Evolutionary conservation across 208 protist species (phyloP).

Genomic region (Plasmodiophora brassicae): DNA sequence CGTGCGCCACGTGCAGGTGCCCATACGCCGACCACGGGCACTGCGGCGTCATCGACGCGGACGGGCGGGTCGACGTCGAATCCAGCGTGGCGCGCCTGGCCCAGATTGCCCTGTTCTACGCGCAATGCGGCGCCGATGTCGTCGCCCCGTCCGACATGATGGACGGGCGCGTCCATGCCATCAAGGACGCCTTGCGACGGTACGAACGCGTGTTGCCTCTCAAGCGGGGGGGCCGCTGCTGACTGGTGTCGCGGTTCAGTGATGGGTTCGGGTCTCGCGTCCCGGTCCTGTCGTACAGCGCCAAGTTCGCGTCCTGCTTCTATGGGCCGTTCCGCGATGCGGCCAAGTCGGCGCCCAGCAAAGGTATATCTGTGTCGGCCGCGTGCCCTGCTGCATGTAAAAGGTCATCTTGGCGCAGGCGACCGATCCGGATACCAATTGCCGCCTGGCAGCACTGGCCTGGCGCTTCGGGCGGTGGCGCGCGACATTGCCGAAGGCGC

Average conservation of each 20-base stretch:
- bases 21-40: neutral
- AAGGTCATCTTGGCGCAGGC: too few species aligned
- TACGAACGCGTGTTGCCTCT: too few species aligned
- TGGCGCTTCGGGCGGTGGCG: neutral
- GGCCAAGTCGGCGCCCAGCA: conserved; percentile 51
- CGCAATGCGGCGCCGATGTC: conserved; percentile 57
- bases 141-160: conserved; percentile 83
- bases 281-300: conserved; percentile 55
- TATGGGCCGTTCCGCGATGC: conserved; percentile 78
- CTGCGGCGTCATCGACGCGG: neutral
- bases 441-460: neutral
- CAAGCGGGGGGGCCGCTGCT: too few species aligned
- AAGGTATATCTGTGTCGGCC: too few species aligned
- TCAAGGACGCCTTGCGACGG: conserved; percentile 39
- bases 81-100: neutral
- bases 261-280: neutral
- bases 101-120: conserved; percentile 31
- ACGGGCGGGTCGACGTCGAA: neutral
- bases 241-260: neutral
- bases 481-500: conserved; percentile 18
- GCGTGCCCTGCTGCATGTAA: too few species aligned
- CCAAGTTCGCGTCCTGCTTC: conserved; percentile 74
- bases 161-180: conserved; percentile 72
- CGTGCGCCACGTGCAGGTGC: neutral
- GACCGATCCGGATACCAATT: neutral